These are phyloP conservation scores for Fusarium dlaminii DNA, from an alignment of 2,329 filamentous ascomycete species.

Conservation along the genomic window DNA sequence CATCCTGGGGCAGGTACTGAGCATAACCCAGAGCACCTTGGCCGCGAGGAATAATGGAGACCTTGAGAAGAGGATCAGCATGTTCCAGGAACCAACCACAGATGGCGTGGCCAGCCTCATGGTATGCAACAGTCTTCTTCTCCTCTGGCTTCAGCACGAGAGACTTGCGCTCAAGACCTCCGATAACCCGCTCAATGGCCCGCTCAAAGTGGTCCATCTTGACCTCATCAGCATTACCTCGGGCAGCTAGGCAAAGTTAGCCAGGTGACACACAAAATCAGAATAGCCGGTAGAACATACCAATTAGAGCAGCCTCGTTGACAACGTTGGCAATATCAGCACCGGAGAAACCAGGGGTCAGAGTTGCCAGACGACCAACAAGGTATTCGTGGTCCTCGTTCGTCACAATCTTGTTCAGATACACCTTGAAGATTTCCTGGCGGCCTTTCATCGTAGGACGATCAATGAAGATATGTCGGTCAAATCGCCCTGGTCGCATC, in stretches of 20 bases:
- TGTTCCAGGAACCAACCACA: conserved; percentile 98
- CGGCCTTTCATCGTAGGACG: conserved; percentile 95
- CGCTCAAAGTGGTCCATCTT: conserved; percentile 94
- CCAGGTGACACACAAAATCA: conserved; percentile 39
- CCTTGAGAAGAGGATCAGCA: conserved; percentile 97
- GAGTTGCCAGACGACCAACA: conserved; percentile 85
- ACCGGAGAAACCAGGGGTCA: conserved; percentile 96
- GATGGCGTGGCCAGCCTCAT: conserved; percentile 97
- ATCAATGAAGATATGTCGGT: conserved; percentile 95
- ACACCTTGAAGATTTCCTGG: conserved; percentile 94
- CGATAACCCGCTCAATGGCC: conserved; percentile 96
- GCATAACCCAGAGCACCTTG: conserved; percentile 95
- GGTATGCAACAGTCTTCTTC: conserved; percentile 96
- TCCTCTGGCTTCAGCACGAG: conserved; percentile 92
- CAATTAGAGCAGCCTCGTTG: conserved; percentile 96
- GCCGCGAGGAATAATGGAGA: conserved; percentile 97
- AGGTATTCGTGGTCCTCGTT: conserved; percentile 89
- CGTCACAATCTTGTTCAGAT: conserved; percentile 93
- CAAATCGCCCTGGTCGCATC: conserved; percentile 96
- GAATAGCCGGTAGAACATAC: conserved; percentile 63
- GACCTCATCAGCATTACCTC: conserved; percentile 81
- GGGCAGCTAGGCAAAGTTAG: conserved; percentile 71
- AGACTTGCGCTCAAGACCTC: conserved; percentile 96
- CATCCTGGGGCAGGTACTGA: conserved; percentile 94
- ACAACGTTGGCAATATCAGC: conserved; percentile 99